Evolutionary conservation across 192 early-diverging fungal species (phyloP).

Genomic region (Linnemannia exigua): DNA sequence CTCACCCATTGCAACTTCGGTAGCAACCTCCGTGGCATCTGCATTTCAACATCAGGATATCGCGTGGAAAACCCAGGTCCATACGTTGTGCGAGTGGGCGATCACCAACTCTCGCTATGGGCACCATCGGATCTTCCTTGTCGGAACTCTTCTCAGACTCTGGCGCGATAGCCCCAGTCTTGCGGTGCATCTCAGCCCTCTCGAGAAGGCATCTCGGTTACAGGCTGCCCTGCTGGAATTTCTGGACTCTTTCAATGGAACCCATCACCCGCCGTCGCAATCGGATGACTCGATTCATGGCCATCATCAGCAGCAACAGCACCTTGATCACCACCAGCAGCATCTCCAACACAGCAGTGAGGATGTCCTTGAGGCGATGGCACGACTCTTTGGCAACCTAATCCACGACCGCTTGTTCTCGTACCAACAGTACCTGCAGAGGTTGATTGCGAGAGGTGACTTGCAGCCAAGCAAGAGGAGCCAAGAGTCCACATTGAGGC

Average conservation of each 20-base stretch:
- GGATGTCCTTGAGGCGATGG: conserved; percentile 47
- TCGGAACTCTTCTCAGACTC: conserved; percentile 56
- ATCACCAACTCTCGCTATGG: conserved; percentile 60
- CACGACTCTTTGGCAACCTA: conserved; percentile 66
- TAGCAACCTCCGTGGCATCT: neutral
- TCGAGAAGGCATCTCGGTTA: conserved; percentile 41
- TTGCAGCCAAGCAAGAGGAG: conserved; percentile 50
- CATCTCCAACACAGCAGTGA: conserved; percentile 29
- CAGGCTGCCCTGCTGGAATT: conserved; percentile 67
- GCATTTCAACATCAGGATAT: conserved; percentile 12
- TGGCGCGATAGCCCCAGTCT: conserved; percentile 54
- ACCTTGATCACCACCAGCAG: conserved; percentile 17
- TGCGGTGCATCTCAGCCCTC: conserved; percentile 14
- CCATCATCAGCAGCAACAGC: conserved; percentile 2
- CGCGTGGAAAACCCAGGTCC: conserved; percentile 40
- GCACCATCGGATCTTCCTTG: conserved; percentile 63
- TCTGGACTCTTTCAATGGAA: conserved; percentile 60
- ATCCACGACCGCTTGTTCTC: conserved; percentile 70
- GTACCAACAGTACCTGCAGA: conserved; percentile 66
- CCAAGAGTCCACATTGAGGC: conserved; percentile 54
- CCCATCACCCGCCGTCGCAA: neutral
- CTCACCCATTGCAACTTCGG: neutral
- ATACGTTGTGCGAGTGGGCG: conserved; percentile 68
- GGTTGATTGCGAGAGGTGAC: conserved; percentile 71
- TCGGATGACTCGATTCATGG: neutral